phyloP scores from a whole-genome alignment of 306 rosid species.

The Inga oerstediana region DNA sequence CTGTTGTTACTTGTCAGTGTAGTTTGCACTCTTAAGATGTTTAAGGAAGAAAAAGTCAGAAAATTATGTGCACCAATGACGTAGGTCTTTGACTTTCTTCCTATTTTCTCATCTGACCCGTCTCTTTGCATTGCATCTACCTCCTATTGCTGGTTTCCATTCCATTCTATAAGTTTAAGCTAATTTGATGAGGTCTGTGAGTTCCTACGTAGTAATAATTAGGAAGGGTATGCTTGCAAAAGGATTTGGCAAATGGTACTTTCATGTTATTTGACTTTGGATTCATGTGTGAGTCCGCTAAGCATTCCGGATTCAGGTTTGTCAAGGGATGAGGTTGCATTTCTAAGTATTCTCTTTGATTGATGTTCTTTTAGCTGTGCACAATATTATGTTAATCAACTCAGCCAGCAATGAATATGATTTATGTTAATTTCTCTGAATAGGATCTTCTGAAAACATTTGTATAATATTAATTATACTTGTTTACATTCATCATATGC shows the following conservation, averaged over 20 bases:
- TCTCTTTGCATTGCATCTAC: background rate
- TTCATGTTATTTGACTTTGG: background rate
- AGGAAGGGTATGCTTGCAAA: background rate
- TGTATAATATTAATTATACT: conserved; percentile 14
- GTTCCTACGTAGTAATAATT: background rate
- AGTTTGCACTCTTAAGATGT: background rate
- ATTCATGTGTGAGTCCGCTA: background rate
- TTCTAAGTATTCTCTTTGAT: background rate
- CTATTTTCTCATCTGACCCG: background rate
- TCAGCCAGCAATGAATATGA: conserved; percentile 14
- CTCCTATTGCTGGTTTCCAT: background rate
- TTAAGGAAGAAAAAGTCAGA: background rate
- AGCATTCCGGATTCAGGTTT: background rate
- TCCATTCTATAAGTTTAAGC: background rate
- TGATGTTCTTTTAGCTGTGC: background rate
- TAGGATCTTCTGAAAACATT: conserved; percentile 10
- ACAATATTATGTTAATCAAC: background rate
- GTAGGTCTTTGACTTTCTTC: background rate
- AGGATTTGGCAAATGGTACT: background rate
- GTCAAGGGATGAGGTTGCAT: background rate
- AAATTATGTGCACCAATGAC: background rate
- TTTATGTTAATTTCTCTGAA: conserved; percentile 7
- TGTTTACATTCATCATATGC: conserved; percentile 39
- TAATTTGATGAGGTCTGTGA: background rate
- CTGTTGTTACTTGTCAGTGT: background rate